Evolutionary conservation across 225 moss, liverwort and hornwort genomes (phyloP).

Genomic region (Marchantia paleacea): DNA sequence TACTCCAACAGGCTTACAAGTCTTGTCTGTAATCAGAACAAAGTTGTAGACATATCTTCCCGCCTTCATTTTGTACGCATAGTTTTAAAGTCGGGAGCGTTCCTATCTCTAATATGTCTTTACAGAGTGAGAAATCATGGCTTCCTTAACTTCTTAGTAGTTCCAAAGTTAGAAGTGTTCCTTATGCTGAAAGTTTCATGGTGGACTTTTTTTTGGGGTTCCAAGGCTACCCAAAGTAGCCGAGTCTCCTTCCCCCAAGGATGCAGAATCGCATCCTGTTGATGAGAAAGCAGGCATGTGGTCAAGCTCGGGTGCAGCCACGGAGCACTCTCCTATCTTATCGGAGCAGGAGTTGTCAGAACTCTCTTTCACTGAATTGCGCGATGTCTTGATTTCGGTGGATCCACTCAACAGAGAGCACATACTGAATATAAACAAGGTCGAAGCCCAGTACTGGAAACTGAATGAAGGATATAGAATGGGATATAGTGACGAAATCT

Average conservation of each 20-base stretch:
- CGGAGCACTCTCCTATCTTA: slow-evolving; percentile 42
- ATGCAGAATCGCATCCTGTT: slow-evolving; percentile 1
- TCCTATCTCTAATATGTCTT: not conserved
- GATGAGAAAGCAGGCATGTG: slow-evolving; percentile 36
- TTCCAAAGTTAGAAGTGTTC: not conserved
- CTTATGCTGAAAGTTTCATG: not conserved
- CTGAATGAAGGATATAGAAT: slow-evolving; percentile 73
- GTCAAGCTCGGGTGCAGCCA: slow-evolving; percentile 29
- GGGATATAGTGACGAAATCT: slow-evolving; percentile 93
- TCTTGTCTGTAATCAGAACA: not conserved
- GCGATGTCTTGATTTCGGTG: slow-evolving; percentile 81
- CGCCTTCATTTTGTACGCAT: not conserved
- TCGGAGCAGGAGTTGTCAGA: slow-evolving; percentile 68
- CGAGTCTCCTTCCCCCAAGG: not conserved
- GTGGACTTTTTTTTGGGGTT: not conserved
- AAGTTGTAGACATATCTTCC: not conserved
- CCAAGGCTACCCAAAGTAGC: slow-evolving; percentile 23
- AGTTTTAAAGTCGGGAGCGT: not conserved
- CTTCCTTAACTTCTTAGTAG: not conserved
- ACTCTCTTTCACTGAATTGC: slow-evolving; percentile 80
- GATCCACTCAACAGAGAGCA: slow-evolving; percentile 69
- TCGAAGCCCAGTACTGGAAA: slow-evolving; percentile 88
- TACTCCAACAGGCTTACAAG: not conserved
- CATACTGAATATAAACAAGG: slow-evolving; percentile 62
- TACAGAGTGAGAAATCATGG: not conserved